phyloP scores from a whole-genome alignment of 495 filamentous ascomycete genomes.

The Beverwykella pulmonaria region DNA sequence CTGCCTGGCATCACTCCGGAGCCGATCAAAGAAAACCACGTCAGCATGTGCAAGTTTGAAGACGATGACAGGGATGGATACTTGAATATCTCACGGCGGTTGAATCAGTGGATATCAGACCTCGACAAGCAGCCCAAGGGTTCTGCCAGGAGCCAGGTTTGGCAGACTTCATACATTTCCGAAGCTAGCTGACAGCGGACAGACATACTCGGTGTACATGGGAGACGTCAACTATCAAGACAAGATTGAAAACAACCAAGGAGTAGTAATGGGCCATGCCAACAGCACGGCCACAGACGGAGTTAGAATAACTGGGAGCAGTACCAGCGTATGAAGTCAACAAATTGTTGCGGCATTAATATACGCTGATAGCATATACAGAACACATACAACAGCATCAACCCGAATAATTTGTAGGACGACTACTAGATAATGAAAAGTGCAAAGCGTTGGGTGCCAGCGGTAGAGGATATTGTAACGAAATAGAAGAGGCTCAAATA shows the following conservation, averaged over 20 bases:
- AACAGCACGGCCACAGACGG: constrained; percentile 20
- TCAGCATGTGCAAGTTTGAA: constrained; percentile 23
- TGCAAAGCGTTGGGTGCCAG: neutral
- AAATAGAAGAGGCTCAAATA: no score
- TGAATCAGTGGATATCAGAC: constrained; percentile 18
- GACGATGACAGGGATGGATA: constrained; percentile 17
- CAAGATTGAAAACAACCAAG: constrained; percentile 23
- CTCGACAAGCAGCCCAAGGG: constrained; percentile 13
- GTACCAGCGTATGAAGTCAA: constrained; percentile 11
- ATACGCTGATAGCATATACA: constrained; percentile 11
- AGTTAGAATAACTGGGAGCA: constrained; percentile 18
- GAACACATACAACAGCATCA: constrained; percentile 14
- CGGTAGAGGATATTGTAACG: no score
- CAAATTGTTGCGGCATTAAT: constrained; percentile 1
- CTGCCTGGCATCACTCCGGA: constrained; percentile 14
- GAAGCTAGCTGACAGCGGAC: constrained; percentile 16
- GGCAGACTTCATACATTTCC: neutral
- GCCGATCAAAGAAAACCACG: constrained; percentile 19
- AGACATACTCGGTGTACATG: constrained; percentile 18
- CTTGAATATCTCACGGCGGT: constrained; percentile 12
- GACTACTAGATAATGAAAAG: constrained; percentile 2
- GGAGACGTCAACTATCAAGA: constrained; percentile 15
- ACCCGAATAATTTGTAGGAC: constrained; percentile 10
- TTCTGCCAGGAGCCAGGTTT: constrained; percentile 12
- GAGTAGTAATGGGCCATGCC: constrained; percentile 18